Base-by-base conservation (phyloP, 2,329 filamentous ascomycete genomes). In the Ceratocystis colombiana region DNA sequence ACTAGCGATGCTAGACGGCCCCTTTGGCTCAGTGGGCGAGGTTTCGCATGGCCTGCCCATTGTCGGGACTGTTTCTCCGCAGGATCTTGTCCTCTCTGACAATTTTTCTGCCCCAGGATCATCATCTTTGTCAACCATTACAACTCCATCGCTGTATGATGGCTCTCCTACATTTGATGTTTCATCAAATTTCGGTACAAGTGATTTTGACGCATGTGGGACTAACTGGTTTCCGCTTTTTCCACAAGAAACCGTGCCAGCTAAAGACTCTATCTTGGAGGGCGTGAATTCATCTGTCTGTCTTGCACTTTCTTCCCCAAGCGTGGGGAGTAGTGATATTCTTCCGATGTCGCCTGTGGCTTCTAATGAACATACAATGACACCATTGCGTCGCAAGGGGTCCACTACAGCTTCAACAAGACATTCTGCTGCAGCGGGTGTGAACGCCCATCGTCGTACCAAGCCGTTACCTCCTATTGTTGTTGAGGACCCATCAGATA, bases 381-480 rank as follows among this genome's bases (percentile, higher is more conserved):
- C 33, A 7, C 44, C 55, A 10, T 7, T 46, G 62, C 66, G 66
- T 22, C 68, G 50, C 61, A 69, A 65, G 61, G 61, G 28, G 6
- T 50, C 28, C 17, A 33, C 7, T 12, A 17, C 64, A 30, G 44
- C 65, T 3, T 45, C 59, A 37, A 71, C 74, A 68, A 86, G 85
- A 69, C 88, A 88, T 72, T 88, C 89, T 41, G 84, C 84, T 62
- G 79, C 86, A 61, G 80, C 87, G 70, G 89, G 89, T 68, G 85
- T 95, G 66, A 83, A 77, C 73, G 78, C 88, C 71, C 88, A 89
- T 70, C 87, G 88, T 74, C 88, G 89, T 69, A 86, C 90, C 73
- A 93, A 92, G 81, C 86, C 88, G 69, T 79, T 96, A 66, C 87
- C 88, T 69, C 86, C 87, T 5, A 92, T 96, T 74, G 78, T 88